Evolutionary conservation across 2,329 filamentous ascomycete species (phyloP), one percentile per base, ranked within the genome.

Genomic region (Nigrospora oryzae): DNA sequence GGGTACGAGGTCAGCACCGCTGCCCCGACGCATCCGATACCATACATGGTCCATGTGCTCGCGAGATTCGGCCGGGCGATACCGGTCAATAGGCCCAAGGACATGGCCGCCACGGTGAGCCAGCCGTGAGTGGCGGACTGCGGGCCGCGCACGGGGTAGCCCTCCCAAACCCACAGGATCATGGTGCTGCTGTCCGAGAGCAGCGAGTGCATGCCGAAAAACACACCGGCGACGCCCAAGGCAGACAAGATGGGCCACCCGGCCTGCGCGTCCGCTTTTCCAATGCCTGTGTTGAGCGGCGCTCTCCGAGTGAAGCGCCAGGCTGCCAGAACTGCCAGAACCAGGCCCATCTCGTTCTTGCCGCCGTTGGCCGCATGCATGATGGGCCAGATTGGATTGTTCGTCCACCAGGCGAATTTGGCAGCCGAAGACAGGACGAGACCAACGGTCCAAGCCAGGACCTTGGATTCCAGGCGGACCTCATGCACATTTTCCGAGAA

Each of bases 81-180:
- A n/a, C 91, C 89, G 33, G 85, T 69, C 13, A 89, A 62, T 16
- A 95, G 71, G 44, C 93, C 93, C 36, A 74, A 68, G 28, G 86
- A 88, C 93, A 98, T 98, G 47, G 84, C 84, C 44, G 86, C 76
- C 43, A 96, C 79, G 2, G 89, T 96, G 61, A 84, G 79, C 56
- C 87, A 89, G 44, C 90, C 93, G 57, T 97, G 89, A n/a, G 89
- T 89, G 40, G 84, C 89, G 49, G 89, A 81, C 41, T 93, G 79
- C 3, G 93, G 93, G 7, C 93, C 93, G 41, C 86, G 81, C 36
- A 97, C 79, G 13, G 93, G 93, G 57, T 86, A 98, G 7, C 93
- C 93, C 55, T 96, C 89, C 93, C 93, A 98, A 3, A 89, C 89
- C 93, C 93, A 98, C 14, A 90, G 75, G 46, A 97, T 96, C 89